Evolutionary conservation across 352 stramenopile species (phyloP), one percentile per base, ranked within the genome.

Genomic region (Phytophthora megakarya): DNA sequence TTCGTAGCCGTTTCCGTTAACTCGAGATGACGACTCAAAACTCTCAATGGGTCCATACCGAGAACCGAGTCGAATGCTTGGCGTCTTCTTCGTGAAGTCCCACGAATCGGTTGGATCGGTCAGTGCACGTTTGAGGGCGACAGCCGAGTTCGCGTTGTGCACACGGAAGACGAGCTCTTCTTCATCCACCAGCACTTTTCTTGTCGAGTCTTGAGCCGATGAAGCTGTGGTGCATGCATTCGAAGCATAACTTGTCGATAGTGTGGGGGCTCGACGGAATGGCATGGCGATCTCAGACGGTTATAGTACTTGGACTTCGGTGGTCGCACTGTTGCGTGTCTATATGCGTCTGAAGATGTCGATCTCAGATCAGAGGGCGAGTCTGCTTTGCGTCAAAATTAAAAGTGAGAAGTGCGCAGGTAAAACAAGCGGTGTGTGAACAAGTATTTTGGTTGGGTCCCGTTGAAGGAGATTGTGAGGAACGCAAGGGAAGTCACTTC

Each of bases 81-180:
- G 46, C 3, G 26, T 56, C 16, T 21, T 53, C 15, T 69, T 66
- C 0, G 23, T 61, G 2, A 42, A 49, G 28, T 64, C 53, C 71
- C 71, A 79, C 2, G 55, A 58, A 9, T 63, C 32, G 6, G 54
- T 10, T 0, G 71, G 71, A 10, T 64, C 55, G 3, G 65, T 47
- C 0, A 79, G 44, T 3, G 71, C 71, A 10, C 49, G 58, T 13
- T 76, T 51, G 16, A 79, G 43, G 0, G 62, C 43, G 6, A 65
- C 44, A 2, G 59, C 55, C 9, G 59, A 40, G 4, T 43, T 55
- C 8, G 48, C n/a, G 1, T 54, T 62, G 28, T 32, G 45, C 3
- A 67, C 57, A 8, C 71, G 67, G 19, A 46, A 55, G 7, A 76
- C 23, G 10, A 79, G 64, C 50, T 79, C 71, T 2, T 74, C 33